Evolutionary conservation across 345 rosid genomes (phyloP), one percentile per base, ranked within the genome.

Genomic region (Melaleuca quinquenervia): DNA sequence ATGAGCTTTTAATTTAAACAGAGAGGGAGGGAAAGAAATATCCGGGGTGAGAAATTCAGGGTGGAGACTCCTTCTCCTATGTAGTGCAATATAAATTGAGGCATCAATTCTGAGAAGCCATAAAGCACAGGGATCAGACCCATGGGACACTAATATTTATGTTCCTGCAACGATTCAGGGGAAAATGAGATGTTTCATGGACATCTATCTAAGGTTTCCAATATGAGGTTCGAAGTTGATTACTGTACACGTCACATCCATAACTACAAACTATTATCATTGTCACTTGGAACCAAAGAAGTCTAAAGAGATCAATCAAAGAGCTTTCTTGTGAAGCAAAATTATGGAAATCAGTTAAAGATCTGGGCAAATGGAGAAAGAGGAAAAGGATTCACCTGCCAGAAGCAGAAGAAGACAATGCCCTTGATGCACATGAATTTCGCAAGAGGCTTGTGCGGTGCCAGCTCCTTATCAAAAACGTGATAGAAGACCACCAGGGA

Each of bases 361-460:
- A 70, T 70, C 78, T 32, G 32, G 78, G 24, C 15, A 52, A n/a
- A 6, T 60, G 56, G 15, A 52, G 62, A 82, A 52, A 55, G 58
- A 51, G 12, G 16, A 85, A 14, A 27, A 86, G 84, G 16, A 52
- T 50, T 87, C 92, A 97, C 99, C 99, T 96, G 99, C 99, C 99
- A 97, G 87, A 97, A 97, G 96, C 96, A 93, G 87, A 97, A 96
- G 95, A 97, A 96, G 85, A 97, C 99, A 60, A 97, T 93, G 56
- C 99, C 99, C 92, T 97, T 97, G 90, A 97, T 93, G 94, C 99
- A 97, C 92, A 97, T 83, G 95, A 97, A 97, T 91, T 97, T 96
- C 14, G 98, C 96, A 44, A 97, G 98, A 36, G 99, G 99, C 52
- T 92, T 94, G 87, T 97, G 99, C 56, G 99, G 99, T 56, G 92